Evolutionary conservation across 441 rosid species (phyloP).

Genomic region (Viola pubescens): DNA sequence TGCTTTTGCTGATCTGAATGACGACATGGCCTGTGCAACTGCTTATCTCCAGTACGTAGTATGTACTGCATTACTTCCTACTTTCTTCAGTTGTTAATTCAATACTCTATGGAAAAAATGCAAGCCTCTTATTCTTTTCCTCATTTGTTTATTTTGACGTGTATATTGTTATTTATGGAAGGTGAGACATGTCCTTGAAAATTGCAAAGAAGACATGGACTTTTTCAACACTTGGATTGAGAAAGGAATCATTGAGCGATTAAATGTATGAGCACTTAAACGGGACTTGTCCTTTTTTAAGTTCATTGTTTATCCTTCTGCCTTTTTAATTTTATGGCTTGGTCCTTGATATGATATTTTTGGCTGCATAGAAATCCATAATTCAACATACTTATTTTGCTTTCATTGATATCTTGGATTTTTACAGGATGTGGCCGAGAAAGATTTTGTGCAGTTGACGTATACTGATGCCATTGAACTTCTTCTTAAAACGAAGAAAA

Average conservation of each 20-base stretch:
- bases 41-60: constrained; percentile 99
- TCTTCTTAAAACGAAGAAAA: constrained; percentile 68
- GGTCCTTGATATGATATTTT: background rate
- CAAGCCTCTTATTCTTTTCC: constrained; percentile 1
- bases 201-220: constrained; percentile 97
- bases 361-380: background rate
- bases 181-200: constrained; percentile 79
- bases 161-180: constrained; percentile 23
- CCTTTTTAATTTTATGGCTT: constrained; percentile 4
- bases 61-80: constrained; percentile 50
- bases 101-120: constrained; percentile 12
- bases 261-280: constrained; percentile 57
- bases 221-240: constrained; percentile 96
- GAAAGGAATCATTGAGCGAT: constrained; percentile 80
- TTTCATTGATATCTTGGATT: constrained; percentile 17
- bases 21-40: constrained; percentile 97
- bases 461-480: constrained; percentile 87
- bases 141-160: background rate
- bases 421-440: constrained; percentile 74
- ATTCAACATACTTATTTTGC: background rate
- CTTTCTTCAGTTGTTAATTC: constrained; percentile 26
- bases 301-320: constrained; percentile 5
- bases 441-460: constrained; percentile 76
- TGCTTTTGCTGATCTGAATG: constrained; percentile 90
- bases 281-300: constrained; percentile 22